These are phyloP conservation scores for Wickerhamiella sergipiensis DNA, from an alignment of 805 yeast genomes.

Conservation along the genomic window DNA sequence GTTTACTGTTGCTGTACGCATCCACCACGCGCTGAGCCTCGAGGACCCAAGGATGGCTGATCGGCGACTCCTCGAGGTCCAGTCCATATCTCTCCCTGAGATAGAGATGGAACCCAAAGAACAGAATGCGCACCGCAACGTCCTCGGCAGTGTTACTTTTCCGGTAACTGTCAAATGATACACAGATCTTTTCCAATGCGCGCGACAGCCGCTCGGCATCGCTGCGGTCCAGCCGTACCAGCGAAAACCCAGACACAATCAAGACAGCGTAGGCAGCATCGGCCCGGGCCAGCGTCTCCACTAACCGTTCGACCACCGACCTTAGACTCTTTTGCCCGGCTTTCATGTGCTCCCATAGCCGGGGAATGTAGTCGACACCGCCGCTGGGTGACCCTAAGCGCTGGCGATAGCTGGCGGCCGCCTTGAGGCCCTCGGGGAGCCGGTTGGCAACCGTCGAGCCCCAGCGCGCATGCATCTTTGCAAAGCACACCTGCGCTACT, in stretches of 20 bases:
- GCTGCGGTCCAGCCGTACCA: neutral
- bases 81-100: neutral
- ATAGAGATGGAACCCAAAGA: neutral
- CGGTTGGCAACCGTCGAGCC: conserved; percentile 1
- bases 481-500: conserved; percentile 3
- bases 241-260: neutral
- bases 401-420: neutral
- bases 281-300: neutral
- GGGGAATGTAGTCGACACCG: neutral
- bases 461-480: neutral
- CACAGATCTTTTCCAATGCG: neutral
- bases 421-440: conserved; percentile 3
- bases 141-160: neutral
- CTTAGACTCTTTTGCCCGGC: neutral
- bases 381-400: neutral
- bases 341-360: neutral
- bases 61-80: neutral
- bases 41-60: neutral
- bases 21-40: neutral
- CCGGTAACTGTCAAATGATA: neutral
- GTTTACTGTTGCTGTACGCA: neutral
- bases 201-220: neutral
- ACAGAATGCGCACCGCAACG: neutral
- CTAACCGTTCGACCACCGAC: neutral
- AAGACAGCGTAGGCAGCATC: neutral